Evolutionary conservation across 2,329 filamentous ascomycete genomes (phyloP).

Genomic region (Fusarium sp.): DNA sequence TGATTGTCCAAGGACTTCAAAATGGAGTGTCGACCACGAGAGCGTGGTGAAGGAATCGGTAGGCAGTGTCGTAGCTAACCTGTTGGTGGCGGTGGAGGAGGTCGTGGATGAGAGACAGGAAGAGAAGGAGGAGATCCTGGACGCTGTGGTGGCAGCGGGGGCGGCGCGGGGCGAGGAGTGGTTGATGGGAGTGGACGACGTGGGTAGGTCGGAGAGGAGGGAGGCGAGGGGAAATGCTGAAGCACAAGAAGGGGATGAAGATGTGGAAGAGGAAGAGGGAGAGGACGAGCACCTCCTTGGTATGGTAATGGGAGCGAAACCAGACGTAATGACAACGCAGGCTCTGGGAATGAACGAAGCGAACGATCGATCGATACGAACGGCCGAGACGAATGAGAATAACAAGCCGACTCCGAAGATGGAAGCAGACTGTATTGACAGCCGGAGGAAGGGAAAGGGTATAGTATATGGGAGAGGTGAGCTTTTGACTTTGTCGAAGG

Average conservation of each 20-base stretch:
- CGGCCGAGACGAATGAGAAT: background rate
- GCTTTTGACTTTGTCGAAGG: background rate
- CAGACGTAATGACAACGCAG: background rate
- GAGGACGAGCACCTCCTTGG: background rate
- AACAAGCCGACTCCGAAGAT: background rate
- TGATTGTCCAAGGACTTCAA: background rate
- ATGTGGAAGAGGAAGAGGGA: background rate
- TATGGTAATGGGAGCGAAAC: background rate
- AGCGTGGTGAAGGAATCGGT: background rate
- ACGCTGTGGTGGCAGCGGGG: background rate
- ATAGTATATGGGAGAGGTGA: background rate
- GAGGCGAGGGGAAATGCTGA: background rate
- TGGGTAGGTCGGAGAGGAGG: background rate
- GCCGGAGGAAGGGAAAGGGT: background rate
- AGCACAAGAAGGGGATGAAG: background rate
- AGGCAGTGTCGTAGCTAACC: background rate
- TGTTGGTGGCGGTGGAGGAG: background rate
- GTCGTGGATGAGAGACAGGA: background rate
- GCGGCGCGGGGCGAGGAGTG: background rate
- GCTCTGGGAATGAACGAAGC: background rate
- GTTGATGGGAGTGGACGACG: background rate
- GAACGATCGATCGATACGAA: background rate
- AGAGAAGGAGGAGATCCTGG: background rate
- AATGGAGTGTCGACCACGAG: background rate
- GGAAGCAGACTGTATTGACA: background rate